These are phyloP conservation scores for Suhomyces guaymorum DNA, from an alignment of 1,139 yeast species.

Conservation along the genomic window DNA sequence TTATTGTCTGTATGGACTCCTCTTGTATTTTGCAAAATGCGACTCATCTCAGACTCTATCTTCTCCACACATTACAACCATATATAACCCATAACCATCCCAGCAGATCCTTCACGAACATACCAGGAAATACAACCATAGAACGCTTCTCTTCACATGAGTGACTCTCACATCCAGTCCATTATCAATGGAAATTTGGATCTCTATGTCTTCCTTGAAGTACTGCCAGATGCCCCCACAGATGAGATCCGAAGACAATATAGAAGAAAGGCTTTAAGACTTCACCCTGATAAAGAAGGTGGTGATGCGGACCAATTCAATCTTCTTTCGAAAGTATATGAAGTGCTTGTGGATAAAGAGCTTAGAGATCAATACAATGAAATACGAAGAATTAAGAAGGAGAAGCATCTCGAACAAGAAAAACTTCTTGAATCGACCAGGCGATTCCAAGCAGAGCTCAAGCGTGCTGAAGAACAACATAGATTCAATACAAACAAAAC, in stretches of 20 bases:
- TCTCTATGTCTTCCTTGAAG: constrained; percentile 35
- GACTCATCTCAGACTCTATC: too few relatives aligned
- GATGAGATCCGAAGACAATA: constrained; percentile 21
- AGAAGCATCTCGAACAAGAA: constrained; percentile 16
- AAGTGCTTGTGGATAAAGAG: constrained; percentile 34
- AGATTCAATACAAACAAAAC: constrained; percentile 8
- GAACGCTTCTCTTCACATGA: too few relatives aligned
- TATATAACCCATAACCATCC: too few relatives aligned
- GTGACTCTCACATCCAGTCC: constrained; percentile 1
- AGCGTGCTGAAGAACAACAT: constrained; percentile 28
- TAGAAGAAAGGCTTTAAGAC: constrained; percentile 23
- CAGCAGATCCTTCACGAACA: too few relatives aligned
- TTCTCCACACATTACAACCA: too few relatives aligned
- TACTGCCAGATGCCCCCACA: constrained; percentile 22
- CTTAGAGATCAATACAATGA: constrained; percentile 40
- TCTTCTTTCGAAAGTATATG: constrained; percentile 38
- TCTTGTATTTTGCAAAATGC: too few relatives aligned
- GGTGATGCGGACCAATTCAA: constrained; percentile 40
- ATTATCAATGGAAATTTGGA: constrained; percentile 35
- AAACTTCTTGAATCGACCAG: constrained; percentile 29
- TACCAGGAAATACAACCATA: too few relatives aligned
- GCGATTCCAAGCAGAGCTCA: constrained; percentile 36
- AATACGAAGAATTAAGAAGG: constrained; percentile 21
- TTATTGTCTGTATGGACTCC: too few relatives aligned
- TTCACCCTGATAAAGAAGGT: constrained; percentile 52